Conservation (phyloP, 108 stramenopile genomes). For the Skeletonema marinoi region DNA sequence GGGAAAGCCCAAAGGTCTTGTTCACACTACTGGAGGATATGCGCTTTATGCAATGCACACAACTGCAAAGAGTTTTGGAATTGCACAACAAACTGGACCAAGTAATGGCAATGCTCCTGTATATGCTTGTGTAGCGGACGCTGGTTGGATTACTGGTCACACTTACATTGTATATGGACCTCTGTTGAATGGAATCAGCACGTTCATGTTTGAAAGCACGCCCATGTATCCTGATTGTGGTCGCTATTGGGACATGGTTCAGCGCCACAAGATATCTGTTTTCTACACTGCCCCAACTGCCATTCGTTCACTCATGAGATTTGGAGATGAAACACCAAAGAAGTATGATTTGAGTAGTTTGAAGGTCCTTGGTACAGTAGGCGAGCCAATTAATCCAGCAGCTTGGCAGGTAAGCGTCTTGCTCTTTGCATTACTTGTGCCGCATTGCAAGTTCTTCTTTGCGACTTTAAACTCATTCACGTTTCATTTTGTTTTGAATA, state of each 20-base stretch:
- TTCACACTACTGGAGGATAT: slow-evolving; percentile 96
- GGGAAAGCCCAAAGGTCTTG: slow-evolving; percentile 93
- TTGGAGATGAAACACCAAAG: slow-evolving; percentile 76
- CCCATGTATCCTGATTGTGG: slow-evolving; percentile 87
- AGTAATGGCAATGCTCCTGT: slow-evolving; percentile 40
- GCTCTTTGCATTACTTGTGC: too few relatives aligned
- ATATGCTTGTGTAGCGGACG: slow-evolving; percentile 97
- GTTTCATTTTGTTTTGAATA: too few relatives aligned
- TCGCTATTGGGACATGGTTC: slow-evolving; percentile 94
- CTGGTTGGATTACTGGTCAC: slow-evolving; percentile 97
- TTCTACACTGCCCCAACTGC: slow-evolving; percentile 96
- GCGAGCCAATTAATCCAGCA: slow-evolving; percentile 99
- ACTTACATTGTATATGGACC: slow-evolving; percentile 98
- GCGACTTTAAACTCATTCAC: too few relatives aligned
- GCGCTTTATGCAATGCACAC: slow-evolving; percentile 89
- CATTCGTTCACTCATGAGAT: slow-evolving; percentile 96
- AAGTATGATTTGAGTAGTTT: slow-evolving; percentile 90
- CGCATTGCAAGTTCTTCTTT: too few relatives aligned
- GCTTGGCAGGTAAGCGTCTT: slow-evolving; percentile 68
- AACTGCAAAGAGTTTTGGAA: slow-evolving; percentile 82
- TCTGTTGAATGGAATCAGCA: slow-evolving; percentile 90
- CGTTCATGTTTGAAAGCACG: slow-evolving; percentile 93
- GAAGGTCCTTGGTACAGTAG: slow-evolving; percentile 93
- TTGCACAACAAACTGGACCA: slow-evolving; percentile 41
- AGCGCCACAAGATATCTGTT: slow-evolving; percentile 86